A percentile compares a stretch with the other conserved stretches of the same genome.
These are phyloP conservation scores for Seiridium unicorne DNA, from an alignment of 2,329 filamentous ascomycete genomes.

Conservation along the genomic window DNA sequence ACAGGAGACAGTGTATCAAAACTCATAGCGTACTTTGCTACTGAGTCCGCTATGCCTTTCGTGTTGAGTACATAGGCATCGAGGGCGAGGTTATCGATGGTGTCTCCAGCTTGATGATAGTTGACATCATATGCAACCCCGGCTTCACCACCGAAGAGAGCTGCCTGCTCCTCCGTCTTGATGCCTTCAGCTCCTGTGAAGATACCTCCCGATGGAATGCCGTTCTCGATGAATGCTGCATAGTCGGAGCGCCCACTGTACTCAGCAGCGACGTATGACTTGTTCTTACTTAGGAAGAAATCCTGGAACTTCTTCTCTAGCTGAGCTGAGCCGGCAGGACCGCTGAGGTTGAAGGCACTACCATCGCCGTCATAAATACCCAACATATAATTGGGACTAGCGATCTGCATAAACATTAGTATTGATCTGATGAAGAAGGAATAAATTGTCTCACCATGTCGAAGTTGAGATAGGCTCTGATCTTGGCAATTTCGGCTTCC, in stretches of 20 bases:
- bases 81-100: slow-evolving; percentile 26
- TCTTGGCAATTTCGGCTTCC: slow-evolving; percentile 45
- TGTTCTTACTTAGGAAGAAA: slow-evolving; percentile 45
- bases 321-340: slow-evolving; percentile 57
- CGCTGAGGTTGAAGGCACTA: slow-evolving; percentile 55
- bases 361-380: slow-evolving; percentile 61
- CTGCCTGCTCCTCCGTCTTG: slow-evolving; percentile 53
- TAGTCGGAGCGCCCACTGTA: slow-evolving; percentile 62
- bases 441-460: slow-evolving; percentile 42
- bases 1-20: slow-evolving; percentile 6
- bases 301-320: slow-evolving; percentile 57
- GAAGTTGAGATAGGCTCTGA: slow-evolving; percentile 55
- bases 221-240: slow-evolving; percentile 53
- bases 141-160: slow-evolving; percentile 54
- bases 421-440: too few species aligned
- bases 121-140: slow-evolving; percentile 32
- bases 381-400: slow-evolving; percentile 48
- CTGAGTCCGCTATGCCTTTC: slow-evolving; percentile 17
- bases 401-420: slow-evolving; percentile 26
- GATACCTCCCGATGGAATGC: slow-evolving; percentile 57
- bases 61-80: slow-evolving; percentile 28
- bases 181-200: slow-evolving; percentile 58
- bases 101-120: slow-evolving; percentile 32
- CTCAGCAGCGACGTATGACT: slow-evolving; percentile 47
- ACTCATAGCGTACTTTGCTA: slow-evolving; percentile 11